These are phyloP conservation scores for Rhizophlyctis rosea DNA, from an alignment of 192 early-diverging fungal species.

Conservation along the genomic window DNA sequence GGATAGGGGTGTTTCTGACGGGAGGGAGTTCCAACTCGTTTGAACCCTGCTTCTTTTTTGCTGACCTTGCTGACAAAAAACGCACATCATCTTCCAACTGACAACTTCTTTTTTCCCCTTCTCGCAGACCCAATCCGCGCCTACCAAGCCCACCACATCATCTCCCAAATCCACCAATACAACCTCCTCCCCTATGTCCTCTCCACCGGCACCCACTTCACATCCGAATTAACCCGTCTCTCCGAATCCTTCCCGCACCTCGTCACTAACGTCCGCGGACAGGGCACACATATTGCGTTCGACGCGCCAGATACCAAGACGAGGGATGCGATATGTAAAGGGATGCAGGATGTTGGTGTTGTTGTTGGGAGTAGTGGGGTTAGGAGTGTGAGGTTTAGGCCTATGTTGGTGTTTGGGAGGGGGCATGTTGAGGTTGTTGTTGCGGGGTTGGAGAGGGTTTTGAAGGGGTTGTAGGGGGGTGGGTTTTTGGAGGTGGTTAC, in stretches of 20 bases:
- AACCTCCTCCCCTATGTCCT: slow-evolving; percentile 7
- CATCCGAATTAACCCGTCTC: background rate
- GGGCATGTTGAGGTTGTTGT: background rate
- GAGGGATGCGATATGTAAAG: background rate
- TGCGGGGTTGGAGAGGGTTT: background rate
- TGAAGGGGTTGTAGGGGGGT: too few relatives aligned
- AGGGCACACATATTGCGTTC: background rate
- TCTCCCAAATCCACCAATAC: background rate
- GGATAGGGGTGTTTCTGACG: too few relatives aligned
- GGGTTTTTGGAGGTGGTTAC: too few relatives aligned
- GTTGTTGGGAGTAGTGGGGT: background rate
- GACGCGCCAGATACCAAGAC: background rate
- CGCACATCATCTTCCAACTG: too few relatives aligned
- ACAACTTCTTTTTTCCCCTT: background rate
- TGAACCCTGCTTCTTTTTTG: too few relatives aligned
- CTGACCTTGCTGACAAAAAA: too few relatives aligned
- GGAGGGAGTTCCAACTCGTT: too few relatives aligned
- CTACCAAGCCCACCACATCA: slow-evolving; percentile 9
- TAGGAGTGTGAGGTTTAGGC: background rate
- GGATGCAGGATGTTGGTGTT: background rate
- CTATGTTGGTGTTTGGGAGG: background rate
- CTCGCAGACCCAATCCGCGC: background rate
- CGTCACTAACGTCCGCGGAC: background rate
- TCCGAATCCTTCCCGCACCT: background rate
- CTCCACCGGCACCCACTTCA: background rate